These are phyloP conservation scores for Rostrohypoxylon terebratum DNA, from an alignment of 495 filamentous ascomycete genomes.

Conservation along the genomic window DNA sequence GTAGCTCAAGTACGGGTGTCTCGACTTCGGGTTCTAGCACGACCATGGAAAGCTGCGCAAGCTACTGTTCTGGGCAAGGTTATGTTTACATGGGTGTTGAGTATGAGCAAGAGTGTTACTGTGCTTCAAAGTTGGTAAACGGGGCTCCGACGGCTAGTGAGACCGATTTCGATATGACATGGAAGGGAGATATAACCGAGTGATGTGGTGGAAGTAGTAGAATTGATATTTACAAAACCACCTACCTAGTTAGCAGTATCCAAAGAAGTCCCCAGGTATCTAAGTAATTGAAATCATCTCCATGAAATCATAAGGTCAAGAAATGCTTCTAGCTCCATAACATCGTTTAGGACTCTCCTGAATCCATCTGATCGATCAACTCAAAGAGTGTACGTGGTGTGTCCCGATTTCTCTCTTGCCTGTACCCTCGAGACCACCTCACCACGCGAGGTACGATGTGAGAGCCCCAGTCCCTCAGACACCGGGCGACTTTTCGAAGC, in stretches of 20 bases:
- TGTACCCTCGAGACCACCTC: not conserved
- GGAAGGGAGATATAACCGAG: conserved; percentile 40
- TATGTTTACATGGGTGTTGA: conserved; percentile 49
- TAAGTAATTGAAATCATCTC: not conserved
- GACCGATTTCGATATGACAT: conserved; percentile 47
- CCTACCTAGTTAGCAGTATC: not conserved
- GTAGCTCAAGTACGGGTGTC: conserved; percentile 5
- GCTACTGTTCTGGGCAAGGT: conserved; percentile 44
- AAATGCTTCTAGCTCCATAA: not conserved
- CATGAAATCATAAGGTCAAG: not conserved
- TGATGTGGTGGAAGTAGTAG: conserved; percentile 47
- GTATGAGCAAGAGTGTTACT: conserved; percentile 51
- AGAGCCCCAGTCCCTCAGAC: conserved; percentile 12
- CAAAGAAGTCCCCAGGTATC: not conserved
- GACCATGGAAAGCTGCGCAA: conserved; percentile 52
- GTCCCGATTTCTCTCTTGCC: not conserved
- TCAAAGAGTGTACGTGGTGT: conserved; percentile 5
- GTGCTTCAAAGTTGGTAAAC: too few relatives aligned
- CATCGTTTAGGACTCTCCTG: not conserved
- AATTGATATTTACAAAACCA: conserved; percentile 39
- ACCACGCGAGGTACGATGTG: conserved; percentile 10
- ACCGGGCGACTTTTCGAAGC: conserved; percentile 7
- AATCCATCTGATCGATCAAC: not conserved
- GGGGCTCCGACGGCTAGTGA: conserved; percentile 31
- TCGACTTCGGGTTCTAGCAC: conserved; percentile 34